Percentiles rank a stretch among this genome's conserved stretches.
These are phyloP conservation scores for Tritrichomonas musculus DNA, from an alignment of 208 protist species.

Conservation along the genomic window DNA sequence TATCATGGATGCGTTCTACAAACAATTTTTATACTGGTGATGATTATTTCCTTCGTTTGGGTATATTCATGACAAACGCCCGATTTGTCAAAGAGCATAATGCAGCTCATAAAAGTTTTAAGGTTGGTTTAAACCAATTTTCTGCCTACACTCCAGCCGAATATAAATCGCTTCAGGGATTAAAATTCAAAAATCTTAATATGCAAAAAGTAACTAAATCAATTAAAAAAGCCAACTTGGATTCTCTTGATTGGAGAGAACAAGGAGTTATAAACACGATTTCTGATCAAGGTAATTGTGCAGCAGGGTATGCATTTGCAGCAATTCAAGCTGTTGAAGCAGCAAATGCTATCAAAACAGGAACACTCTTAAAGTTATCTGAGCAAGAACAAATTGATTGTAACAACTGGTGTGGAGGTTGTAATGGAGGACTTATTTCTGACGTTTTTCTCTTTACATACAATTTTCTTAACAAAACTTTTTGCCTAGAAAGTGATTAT, in stretches of 20 bases:
- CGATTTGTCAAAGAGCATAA: neutral
- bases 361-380: neutral
- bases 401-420: neutral
- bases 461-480: neutral
- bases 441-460: neutral
- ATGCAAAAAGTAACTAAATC: too few species aligned
- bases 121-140: neutral
- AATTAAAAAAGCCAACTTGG: neutral
- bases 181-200: too few species aligned
- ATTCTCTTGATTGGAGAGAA: slow-evolving; percentile 55
- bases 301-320: slow-evolving; percentile 57
- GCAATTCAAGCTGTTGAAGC: slow-evolving; percentile 36
- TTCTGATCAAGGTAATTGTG: slow-evolving; percentile 59
- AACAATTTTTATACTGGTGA: neutral
- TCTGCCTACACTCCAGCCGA: neutral
- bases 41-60: neutral
- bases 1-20: neutral
- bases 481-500: neutral
- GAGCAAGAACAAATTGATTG: neutral
- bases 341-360: neutral
- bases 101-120: neutral
- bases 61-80: neutral
- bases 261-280: slow-evolving; percentile 51
- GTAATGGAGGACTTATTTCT: neutral
- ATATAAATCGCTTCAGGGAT: neutral